These are phyloP conservation scores for Colletotrichum orchidophilum DNA, from an alignment of 2,329 filamentous ascomycete genomes.

Conservation along the genomic window DNA sequence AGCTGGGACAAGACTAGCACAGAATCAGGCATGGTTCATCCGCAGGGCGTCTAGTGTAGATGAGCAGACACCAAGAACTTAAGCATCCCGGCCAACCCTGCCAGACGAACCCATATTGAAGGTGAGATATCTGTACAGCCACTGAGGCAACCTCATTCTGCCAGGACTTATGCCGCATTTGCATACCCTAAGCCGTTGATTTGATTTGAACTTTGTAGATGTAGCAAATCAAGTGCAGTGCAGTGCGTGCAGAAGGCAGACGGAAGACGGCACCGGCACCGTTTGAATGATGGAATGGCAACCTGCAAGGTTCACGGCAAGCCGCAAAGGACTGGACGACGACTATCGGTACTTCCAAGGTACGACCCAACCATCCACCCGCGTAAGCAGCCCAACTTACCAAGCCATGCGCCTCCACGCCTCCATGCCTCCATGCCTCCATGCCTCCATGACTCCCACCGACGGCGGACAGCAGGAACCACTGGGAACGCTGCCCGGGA, in stretches of 20 bases:
- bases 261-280: background rate
- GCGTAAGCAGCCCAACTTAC: constrained; percentile 10
- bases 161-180: too few relatives aligned
- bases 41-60: background rate
- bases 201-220: background rate
- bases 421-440: constrained; percentile 5
- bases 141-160: constrained; percentile 7
- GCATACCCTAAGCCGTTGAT: background rate
- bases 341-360: background rate
- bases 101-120: background rate
- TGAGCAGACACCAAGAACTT: background rate
- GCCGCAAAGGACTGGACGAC: background rate
- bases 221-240: background rate
- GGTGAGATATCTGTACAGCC: background rate
- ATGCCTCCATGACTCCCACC: constrained; percentile 20
- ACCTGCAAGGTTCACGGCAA: background rate
- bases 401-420: too few relatives aligned
- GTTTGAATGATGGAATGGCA: background rate
- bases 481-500: constrained; percentile 13
- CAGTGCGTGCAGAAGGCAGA: background rate
- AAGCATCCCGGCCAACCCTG: background rate
- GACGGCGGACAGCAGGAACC: background rate
- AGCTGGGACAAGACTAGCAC: constrained; percentile 17
- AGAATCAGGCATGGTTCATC: background rate
- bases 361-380: background rate